Conservation (phyloP, 176 grass and related monocot genomes). For the Phoenix dactylifera region DNA sequence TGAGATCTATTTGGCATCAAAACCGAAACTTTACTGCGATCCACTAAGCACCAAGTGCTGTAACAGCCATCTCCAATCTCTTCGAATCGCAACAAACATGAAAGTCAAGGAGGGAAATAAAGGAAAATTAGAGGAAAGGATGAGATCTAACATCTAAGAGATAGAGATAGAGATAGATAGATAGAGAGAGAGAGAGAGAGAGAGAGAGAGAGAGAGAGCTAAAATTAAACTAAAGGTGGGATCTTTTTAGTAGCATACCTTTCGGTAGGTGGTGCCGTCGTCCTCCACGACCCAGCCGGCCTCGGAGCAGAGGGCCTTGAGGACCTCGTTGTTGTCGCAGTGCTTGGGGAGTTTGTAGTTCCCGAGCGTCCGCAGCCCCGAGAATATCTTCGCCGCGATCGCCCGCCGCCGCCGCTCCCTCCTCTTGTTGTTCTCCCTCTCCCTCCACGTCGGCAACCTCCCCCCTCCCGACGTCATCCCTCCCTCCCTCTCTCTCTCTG, state of each 20-base stretch:
- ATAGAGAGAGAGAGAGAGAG: no score
- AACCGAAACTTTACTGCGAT: no score
- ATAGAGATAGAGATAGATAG: not conserved
- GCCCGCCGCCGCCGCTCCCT: slow-evolving; percentile 21
- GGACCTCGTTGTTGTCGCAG: slow-evolving; percentile 25
- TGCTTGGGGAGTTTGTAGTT: slow-evolving; percentile 22
- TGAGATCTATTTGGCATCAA: no score
- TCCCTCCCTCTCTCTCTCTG: not conserved
- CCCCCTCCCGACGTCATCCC: slow-evolving; percentile 15
- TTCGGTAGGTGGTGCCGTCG: slow-evolving; percentile 20
- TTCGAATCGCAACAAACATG: no score
- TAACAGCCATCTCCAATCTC: no score
- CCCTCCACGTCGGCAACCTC: slow-evolving; percentile 16
- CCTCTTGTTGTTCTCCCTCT: slow-evolving; percentile 26
- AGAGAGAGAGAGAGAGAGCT: no score
- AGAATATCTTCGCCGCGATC: slow-evolving; percentile 21
- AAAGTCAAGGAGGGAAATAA: not conserved
- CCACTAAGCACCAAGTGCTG: no score
- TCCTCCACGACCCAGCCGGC: slow-evolving; percentile 20
- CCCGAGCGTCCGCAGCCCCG: slow-evolving; percentile 6
- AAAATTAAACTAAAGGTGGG: not conserved
- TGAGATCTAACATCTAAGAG: no score
- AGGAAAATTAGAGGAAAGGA: not conserved
- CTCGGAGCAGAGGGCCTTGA: slow-evolving; percentile 17
- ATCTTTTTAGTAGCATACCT: slow-evolving; percentile 3